These are phyloP conservation scores for Diversispora eburnea DNA, from an alignment of 192 early-diverging fungal genomes.

Conservation along the genomic window DNA sequence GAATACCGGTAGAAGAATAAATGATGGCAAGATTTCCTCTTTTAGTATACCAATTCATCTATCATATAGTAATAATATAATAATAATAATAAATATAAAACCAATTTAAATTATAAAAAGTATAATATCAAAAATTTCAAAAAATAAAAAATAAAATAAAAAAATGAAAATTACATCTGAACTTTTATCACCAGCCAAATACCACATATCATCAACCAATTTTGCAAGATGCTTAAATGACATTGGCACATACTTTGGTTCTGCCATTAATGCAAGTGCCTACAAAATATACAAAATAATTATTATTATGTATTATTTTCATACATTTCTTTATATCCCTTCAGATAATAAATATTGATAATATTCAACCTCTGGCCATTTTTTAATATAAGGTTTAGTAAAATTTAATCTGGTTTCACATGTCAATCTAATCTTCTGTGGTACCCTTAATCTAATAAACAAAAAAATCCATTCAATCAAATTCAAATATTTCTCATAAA, in stretches of 20 bases:
- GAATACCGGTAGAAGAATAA: conserved; percentile 68
- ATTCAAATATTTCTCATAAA: neutral
- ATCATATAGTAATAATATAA: conserved; percentile 2
- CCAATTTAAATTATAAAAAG: neutral
- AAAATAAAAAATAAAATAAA: neutral
- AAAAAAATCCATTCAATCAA: neutral
- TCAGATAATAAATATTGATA: neutral
- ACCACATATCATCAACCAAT: conserved; percentile 85
- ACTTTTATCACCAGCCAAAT: conserved; percentile 79
- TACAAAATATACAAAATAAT: conserved; percentile 31
- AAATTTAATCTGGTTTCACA: conserved; percentile 59
- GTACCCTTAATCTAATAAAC: conserved; percentile 23
- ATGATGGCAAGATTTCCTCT: conserved; percentile 75
- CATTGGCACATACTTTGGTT: conserved; percentile 70
- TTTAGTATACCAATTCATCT: conserved; percentile 91
- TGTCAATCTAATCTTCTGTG: conserved; percentile 30
- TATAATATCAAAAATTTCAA: neutral
- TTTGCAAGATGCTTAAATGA: conserved; percentile 64
- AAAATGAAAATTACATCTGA: conserved; percentile 52
- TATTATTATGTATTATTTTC: too few relatives aligned
- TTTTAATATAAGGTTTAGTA: conserved; percentile 64
- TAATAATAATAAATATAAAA: neutral
- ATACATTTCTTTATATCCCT: too few relatives aligned
- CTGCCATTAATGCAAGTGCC: conserved; percentile 67
- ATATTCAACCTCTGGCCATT: conserved; percentile 70